Conservation (phyloP, 768 basidiomycete genomes). For the Trametes villosa region DNA sequence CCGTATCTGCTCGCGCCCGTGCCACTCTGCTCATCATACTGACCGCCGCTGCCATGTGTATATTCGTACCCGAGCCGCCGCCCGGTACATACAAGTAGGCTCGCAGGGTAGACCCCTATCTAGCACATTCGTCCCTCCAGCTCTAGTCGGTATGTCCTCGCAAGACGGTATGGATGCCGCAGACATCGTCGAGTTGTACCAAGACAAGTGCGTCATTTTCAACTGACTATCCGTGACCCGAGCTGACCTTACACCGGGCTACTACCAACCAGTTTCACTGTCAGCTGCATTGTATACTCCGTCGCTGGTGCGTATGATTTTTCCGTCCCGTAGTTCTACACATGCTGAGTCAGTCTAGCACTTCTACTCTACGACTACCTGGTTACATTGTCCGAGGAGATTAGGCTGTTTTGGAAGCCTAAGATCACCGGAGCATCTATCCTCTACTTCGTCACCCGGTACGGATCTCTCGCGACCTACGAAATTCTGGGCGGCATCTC, state of each 20-base stretch:
- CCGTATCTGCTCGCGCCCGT: no score
- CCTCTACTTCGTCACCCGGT: conserved; percentile 1
- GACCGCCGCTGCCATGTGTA: no score
- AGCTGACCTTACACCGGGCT: neutral
- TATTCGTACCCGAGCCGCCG: no score
- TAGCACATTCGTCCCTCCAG: no score
- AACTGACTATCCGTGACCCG: neutral
- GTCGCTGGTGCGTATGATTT: neutral
- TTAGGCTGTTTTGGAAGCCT: conserved; percentile 2
- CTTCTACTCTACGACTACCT: conserved; percentile 3
- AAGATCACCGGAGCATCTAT: neutral
- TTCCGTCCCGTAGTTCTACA: neutral
- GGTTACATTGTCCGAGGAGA: neutral
- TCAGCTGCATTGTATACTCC: neutral
- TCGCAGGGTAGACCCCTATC: no score
- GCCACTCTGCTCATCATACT: no score
- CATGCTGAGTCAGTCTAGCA: neutral
- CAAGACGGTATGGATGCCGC: neutral
- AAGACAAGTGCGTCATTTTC: neutral
- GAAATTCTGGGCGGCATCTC: neutral
- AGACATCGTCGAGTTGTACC: neutral
- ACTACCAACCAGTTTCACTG: no score
- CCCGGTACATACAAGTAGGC: no score
- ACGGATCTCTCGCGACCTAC: neutral
- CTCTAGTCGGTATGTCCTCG: no score